Base-by-base conservation (phyloP, 2,329 filamentous ascomycete genomes). In the Arthroderma sp. region DNA sequence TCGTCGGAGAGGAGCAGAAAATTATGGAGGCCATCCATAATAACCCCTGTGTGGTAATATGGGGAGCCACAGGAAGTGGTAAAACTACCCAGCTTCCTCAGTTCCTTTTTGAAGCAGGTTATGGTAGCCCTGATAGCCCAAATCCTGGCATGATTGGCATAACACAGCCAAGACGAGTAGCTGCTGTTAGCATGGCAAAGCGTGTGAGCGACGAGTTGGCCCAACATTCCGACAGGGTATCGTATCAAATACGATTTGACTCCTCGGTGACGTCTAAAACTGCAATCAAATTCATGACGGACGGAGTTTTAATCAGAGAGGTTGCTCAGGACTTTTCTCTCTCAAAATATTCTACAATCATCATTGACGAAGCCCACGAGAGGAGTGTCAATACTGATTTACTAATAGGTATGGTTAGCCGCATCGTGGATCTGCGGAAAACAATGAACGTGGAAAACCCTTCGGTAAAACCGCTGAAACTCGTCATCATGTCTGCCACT, bases 1-100 rank as follows among this genome's bases (percentile, higher is more conserved):
- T 98, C 0, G 89, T 97, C 1, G 88, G 88, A 1, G 91, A 97
- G 70, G 93, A 98, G 71, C 93, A 98, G 68, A 90, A 86, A 66
- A 91, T 98, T 31, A 97, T 98, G 91, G 93, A 98, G 72, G 90
- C 91, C 0, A 89, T 98, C 53, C 86, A 96, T 71, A 91, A 91
- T 68, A 87, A 96, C 68, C 81, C 91, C 55, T 84, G 89, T 2
- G 87, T 96, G 1, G 86, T 98, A 9, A 83, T 98, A 6, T 96
- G 91, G 74, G 93, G 93, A 71, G 86, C 90, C 13, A 98, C 94
- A 35, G 93, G 93, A 71, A 96, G 90, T 61, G 93, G 93, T 69
- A 98, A 98, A 73, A 98, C 94, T 0, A 98, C 93, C 0, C 93
- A 98, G 70, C 82, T 98, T 7, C 94, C 94, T 0, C 93, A 98